Evolutionary conservation across 2,329 filamentous ascomycete genomes (phyloP), one percentile per base, ranked within the genome.

Genomic region (Peltaster fructicola): DNA sequence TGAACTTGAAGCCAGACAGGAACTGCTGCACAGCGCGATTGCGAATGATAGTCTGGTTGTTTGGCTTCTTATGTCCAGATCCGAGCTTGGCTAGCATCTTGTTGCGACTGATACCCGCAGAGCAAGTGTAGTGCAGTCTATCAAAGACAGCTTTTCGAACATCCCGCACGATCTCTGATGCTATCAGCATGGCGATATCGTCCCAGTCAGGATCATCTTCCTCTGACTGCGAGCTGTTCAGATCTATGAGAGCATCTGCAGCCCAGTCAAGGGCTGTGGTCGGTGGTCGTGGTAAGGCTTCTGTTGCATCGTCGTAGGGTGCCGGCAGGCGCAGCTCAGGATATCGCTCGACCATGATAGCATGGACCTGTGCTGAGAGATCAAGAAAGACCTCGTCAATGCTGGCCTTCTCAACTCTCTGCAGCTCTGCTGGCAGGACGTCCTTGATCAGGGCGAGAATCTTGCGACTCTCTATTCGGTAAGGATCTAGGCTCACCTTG

Each of bases 301-400:
- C 75, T 3, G 41, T 29, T 1, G 66, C 65, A 40, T 88, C 75
- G 36, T 80, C 72, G 37, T 79, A 77, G 1, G 74, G 73, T n/a
- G 74, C 61, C 5, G 70, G 68, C 4, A 59, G 61, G 14, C 50
- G 47, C 24, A 95, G 52, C 46, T 88, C 74, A 0, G 79, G 71
- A 48, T 81, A 92, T 25, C 78, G 59, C 37, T 78, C 62, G 19
- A 92, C 51, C 23, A 98, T 54, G 14, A 77, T 60, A 2, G 63
- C 62, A 48, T 90, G 78, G 3, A 93, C 65, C 32, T 93, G 76
- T 1, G 76, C 73, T 7, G 81, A 91, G 24, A 98, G 53, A 51
- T 98, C 88, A 31, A 95, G 57, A 44, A 93, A 98, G 6, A 93
- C 82, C 51, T 98, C 88, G 47, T 98, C 88, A 27, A 95, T 78